Conservation (phyloP, 306 rosid species). For the Prunus campanulata region DNA sequence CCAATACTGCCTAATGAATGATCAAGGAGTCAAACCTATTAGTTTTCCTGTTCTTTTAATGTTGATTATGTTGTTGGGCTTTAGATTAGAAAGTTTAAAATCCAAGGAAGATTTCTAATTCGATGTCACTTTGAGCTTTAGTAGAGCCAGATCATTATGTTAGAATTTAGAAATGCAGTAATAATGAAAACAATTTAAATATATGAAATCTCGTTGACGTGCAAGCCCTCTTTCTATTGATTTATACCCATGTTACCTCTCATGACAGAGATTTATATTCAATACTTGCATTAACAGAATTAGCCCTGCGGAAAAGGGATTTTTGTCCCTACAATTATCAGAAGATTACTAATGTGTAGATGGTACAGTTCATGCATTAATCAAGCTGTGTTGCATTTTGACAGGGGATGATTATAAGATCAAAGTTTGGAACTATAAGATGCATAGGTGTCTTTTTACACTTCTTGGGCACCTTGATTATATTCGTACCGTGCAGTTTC, state of each 20-base stretch:
- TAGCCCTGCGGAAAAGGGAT: neutral
- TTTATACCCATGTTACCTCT: neutral
- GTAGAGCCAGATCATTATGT: neutral
- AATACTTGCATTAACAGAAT: neutral
- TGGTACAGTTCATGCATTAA: neutral
- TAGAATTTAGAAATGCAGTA: neutral
- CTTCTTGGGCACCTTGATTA: conserved; percentile 97
- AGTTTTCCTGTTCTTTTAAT: neutral
- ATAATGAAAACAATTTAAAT: neutral
- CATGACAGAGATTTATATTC: neutral
- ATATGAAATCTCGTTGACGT: neutral
- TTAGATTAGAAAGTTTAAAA: neutral
- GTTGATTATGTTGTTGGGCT: neutral
- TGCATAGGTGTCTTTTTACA: conserved; percentile 90
- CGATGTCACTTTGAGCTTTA: neutral
- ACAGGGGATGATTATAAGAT: conserved; percentile 99
- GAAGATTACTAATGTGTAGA: neutral
- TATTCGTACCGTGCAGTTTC: conserved; percentile 95
- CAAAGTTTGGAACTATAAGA: conserved; percentile 98
- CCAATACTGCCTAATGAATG: neutral
- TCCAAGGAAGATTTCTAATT: neutral
- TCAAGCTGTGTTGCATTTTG: conserved; percentile 17
- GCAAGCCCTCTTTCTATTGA: neutral
- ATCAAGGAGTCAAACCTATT: neutral
- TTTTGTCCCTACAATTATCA: too few relatives aligned